A percentile compares a stretch with the other conserved stretches of the same genome.
phyloP scores from a whole-genome alignment of 805 yeast genomes.

The Metschnikowia lochheadii region DNA sequence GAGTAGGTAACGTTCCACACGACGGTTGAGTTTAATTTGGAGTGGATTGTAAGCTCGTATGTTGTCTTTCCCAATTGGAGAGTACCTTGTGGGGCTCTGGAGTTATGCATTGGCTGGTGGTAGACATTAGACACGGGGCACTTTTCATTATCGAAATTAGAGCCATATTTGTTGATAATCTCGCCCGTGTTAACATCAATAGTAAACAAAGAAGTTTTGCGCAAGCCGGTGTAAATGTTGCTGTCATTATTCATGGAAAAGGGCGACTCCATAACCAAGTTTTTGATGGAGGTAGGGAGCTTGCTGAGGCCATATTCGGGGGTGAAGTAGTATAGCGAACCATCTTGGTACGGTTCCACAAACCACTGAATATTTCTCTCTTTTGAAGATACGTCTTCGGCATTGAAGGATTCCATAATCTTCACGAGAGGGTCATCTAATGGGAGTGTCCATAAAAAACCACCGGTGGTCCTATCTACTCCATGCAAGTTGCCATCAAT shows the following conservation, averaged over 20 bases:
- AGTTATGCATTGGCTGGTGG: slow-evolving; percentile 1
- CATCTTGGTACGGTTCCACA: slow-evolving; percentile 87
- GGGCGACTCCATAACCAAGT: slow-evolving; percentile 79
- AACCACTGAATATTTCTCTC: slow-evolving; percentile 58
- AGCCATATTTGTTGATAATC: slow-evolving; percentile 64
- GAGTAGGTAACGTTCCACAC: slow-evolving; percentile 86
- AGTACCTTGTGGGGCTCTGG: not conserved
- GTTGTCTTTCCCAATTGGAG: slow-evolving; percentile 55
- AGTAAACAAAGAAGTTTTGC: slow-evolving; percentile 71
- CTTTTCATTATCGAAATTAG: slow-evolving; percentile 18
- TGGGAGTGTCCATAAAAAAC: slow-evolving; percentile 68
- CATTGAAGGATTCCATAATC: slow-evolving; percentile 20
- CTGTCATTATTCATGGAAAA: slow-evolving; percentile 72
- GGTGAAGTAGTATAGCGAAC: slow-evolving; percentile 76
- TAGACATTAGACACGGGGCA: slow-evolving; percentile 35
- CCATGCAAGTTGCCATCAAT: slow-evolving; percentile 88
- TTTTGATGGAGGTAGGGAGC: slow-evolving; percentile 75
- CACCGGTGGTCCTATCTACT: slow-evolving; percentile 69
- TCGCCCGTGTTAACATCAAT: slow-evolving; percentile 74
- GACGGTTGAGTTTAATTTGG: slow-evolving; percentile 50
- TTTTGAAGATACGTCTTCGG: slow-evolving; percentile 10
- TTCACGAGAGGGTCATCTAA: slow-evolving; percentile 61
- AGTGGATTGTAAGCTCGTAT: slow-evolving; percentile 72
- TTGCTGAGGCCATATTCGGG: slow-evolving; percentile 70
- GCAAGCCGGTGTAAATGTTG: slow-evolving; percentile 81